Evolutionary conservation across 352 stramenopile species (phyloP), one percentile per base, ranked within the genome.

Genomic region (Plasmopara halstedii): DNA sequence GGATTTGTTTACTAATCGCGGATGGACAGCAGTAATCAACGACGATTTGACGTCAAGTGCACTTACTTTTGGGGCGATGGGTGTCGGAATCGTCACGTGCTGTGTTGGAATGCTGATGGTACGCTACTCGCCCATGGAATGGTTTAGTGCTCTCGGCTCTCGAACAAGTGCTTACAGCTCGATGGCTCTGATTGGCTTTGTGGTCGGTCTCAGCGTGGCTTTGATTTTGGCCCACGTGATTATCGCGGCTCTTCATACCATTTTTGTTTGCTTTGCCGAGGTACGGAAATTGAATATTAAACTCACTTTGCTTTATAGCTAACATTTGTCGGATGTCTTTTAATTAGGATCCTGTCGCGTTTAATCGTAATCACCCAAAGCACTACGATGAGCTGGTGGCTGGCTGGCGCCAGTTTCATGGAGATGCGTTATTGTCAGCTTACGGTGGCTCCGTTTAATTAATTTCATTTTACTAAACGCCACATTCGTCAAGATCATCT

Each of bases 1-100:
- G 58, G 76, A 94, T 39, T 47, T 95, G 20, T 95, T 95, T 46
- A 72, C 68, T 26, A 85, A 77, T 56, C 78, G 80, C 40, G 84
- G 84, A 20, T 95, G 83, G 81, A 94, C 83, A 17, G 81, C 81
- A 7, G 73, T 95, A 41, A 95, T 95, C 64, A 94, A 92, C 50
- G 84, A 95, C 56, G 82, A 95, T 57, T 67, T 95, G 42, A 85
- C 82, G 36, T 88, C 83, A 22, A 70, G 64, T 1, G 78, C 85
- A 3, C 66, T 96, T 29, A 83, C 67, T 17, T 88, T 96, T 47
- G 81, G 83, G 11, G 79, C 71, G 2, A 43, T 96, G 22, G 83
- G 80, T 4, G 82, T 95, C 15, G 86, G 86, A 36, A 40, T 83
- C 6, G 69, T 86, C 17, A 82, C 70, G 21, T 75, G 63, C 53